These are phyloP conservation scores for Blastobotrys chiropterorum DNA, from an alignment of 805 yeast species.

Conservation along the genomic window DNA sequence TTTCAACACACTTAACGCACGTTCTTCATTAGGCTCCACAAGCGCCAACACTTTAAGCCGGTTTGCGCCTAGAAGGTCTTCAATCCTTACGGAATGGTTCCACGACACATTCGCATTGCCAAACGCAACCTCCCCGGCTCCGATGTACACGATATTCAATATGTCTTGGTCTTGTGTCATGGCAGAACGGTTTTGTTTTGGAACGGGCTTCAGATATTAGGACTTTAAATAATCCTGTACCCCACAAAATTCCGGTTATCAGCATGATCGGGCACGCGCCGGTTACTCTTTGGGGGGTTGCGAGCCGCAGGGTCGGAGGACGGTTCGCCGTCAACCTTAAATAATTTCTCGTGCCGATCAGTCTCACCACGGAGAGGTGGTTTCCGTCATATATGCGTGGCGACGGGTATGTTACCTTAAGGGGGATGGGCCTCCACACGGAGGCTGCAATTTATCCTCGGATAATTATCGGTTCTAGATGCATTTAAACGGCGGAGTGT, in stretches of 20 bases:
- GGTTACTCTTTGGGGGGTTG: no score
- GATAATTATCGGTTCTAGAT: no score
- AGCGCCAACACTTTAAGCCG: constrained; percentile 17
- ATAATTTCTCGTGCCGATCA: not conserved
- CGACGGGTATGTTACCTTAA: not conserved
- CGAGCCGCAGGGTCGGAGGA: not conserved
- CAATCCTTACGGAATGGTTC: constrained; percentile 19
- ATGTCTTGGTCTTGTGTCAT: not conserved
- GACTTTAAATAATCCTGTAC: no score
- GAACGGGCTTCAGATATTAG: no score
- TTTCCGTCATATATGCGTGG: no score
- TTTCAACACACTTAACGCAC: constrained; percentile 9
- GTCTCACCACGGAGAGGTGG: not conserved
- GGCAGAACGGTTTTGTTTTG: not conserved
- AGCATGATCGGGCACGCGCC: no score
- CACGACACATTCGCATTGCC: constrained; percentile 16
- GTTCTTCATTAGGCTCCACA: constrained; percentile 15
- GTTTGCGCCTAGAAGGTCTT: constrained; percentile 11
- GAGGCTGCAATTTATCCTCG: no score
- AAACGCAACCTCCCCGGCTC: constrained; percentile 17
- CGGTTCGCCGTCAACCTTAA: not conserved
- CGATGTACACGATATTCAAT: constrained; percentile 4
- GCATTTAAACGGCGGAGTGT: no score
- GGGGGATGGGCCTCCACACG: no score
- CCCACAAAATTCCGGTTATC: not conserved